Percentiles rank a stretch among this genome's conserved stretches.
Conservation (phyloP, 345 rosid genomes). For the Sonneratia alba region DNA sequence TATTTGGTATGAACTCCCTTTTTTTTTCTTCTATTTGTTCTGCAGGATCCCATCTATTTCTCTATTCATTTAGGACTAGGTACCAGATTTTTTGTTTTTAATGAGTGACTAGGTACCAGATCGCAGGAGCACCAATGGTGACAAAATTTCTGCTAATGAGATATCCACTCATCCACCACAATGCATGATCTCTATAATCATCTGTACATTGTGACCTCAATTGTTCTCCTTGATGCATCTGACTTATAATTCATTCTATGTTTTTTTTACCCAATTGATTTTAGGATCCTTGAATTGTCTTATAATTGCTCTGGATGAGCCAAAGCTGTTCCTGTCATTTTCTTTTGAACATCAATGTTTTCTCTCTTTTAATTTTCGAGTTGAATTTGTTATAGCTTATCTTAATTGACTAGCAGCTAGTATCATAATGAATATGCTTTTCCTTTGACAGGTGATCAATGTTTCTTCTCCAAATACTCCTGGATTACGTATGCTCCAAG, state of each 20-base stretch:
- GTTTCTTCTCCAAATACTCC: conserved; percentile 98
- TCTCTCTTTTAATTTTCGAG: not conserved
- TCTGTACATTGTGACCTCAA: not conserved
- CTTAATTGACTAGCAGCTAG: not conserved
- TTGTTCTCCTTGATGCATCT: not conserved
- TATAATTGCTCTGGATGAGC: not conserved
- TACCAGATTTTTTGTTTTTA: not conserved
- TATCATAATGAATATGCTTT: conserved; percentile 2
- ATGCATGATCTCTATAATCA: not conserved
- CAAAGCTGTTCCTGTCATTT: not conserved
- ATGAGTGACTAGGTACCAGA: not conserved
- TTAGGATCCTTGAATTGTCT: not conserved
- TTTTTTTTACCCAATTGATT: conserved; percentile 5
- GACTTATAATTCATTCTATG: conserved; percentile 2
- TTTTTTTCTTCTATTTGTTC: too few relatives aligned
- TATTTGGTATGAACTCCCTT: conserved; percentile 49
- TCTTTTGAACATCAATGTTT: not conserved
- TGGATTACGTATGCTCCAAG: conserved; percentile 91
- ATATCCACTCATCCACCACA: not conserved
- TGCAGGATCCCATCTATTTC: not conserved
- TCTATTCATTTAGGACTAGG: not conserved
- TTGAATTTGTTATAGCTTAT: conserved; percentile 1
- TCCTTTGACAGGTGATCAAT: conserved; percentile 60
- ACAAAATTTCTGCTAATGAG: not conserved
- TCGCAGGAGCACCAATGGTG: not conserved